Conservation (phyloP, 306 rosid genomes). For the Abrus precatorius region DNA sequence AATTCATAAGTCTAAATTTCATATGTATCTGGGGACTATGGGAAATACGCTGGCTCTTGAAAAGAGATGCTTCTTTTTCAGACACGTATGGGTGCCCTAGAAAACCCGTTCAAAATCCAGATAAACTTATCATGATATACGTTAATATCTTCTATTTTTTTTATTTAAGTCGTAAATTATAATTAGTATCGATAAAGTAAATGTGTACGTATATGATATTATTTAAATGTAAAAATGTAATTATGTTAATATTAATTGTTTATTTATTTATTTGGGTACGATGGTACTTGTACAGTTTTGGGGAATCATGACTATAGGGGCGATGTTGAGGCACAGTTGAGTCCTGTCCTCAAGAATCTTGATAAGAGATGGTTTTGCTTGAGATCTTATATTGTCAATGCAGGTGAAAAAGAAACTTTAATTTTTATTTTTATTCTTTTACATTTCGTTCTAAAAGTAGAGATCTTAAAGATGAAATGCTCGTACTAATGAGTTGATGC, state of each 20-base stretch:
- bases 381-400: slow-evolving; percentile 68
- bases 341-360: slow-evolving; percentile 57
- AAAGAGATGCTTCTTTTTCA: no score
- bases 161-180: no score
- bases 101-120: no score
- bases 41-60: no score
- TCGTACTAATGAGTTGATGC: not conserved
- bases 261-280: not conserved
- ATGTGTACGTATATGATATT: no score
- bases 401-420: slow-evolving; percentile 49
- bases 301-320: slow-evolving; percentile 90
- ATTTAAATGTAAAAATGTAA: no score
- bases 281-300: slow-evolving; percentile 55
- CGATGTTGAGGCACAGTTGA: slow-evolving; percentile 67
- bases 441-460: not conserved
- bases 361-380: slow-evolving; percentile 79
- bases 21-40: not conserved
- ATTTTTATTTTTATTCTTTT: not conserved
- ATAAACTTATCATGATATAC: no score
- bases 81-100: no score
- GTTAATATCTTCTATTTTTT: no score
- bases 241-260: no score
- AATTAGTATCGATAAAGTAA: no score
- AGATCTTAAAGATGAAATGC: not conserved
- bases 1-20: not conserved